Percentiles rank a stretch among this genome's conserved stretches.
These are phyloP conservation scores for Lippia alba DNA, from an alignment of 305 asterid species.

Conservation along the genomic window DNA sequence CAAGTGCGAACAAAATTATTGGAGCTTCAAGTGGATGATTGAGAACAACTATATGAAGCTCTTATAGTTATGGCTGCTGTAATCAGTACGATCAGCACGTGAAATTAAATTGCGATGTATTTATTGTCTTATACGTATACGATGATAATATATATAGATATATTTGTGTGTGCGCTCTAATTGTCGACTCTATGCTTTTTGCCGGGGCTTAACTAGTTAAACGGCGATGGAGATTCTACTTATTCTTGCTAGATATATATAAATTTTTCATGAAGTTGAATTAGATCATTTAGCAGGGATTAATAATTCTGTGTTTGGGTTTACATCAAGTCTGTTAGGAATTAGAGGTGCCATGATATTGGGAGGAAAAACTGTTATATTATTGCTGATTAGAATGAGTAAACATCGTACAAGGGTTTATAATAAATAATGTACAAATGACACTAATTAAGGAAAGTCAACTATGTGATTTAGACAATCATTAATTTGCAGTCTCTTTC, in stretches of 20 bases:
- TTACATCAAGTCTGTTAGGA: neutral
- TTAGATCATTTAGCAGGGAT: neutral
- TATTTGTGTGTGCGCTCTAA: too few species aligned
- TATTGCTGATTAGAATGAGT: too few species aligned
- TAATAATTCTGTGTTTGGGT: too few species aligned
- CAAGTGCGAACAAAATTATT: slow-evolving; percentile 45
- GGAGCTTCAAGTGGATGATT: slow-evolving; percentile 55
- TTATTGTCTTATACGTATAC: neutral
- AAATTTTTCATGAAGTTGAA: neutral
- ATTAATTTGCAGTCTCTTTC: too few species aligned
- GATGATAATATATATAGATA: too few species aligned
- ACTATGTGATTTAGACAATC: too few species aligned
- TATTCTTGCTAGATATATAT: neutral
- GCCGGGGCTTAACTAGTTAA: neutral
- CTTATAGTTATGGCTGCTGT: slow-evolving; percentile 4
- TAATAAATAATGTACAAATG: too few species aligned
- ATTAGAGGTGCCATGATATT: too few species aligned
- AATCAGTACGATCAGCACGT: slow-evolving; percentile 11
- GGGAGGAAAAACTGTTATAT: too few species aligned
- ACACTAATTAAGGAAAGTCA: too few species aligned
- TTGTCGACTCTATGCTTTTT: too few species aligned
- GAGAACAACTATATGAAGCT: slow-evolving; percentile 47
- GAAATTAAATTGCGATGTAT: neutral
- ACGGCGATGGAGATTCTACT: neutral
- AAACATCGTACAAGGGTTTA: too few species aligned